Conservation (phyloP, 441 rosid genomes). For the Sinapis alba region DNA sequence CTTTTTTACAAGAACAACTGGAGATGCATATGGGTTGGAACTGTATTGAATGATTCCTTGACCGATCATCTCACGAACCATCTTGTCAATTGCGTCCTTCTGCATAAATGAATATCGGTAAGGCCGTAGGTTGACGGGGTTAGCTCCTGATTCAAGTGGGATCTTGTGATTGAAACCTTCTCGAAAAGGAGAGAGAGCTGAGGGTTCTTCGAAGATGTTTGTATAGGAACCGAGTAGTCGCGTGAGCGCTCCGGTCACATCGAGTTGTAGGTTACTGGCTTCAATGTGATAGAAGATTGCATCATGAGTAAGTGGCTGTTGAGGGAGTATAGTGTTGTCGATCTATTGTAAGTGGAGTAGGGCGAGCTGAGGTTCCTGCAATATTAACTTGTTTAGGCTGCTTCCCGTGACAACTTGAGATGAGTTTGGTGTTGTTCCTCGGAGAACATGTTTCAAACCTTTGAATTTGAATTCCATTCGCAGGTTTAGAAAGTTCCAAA, state of each 20-base stretch:
- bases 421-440: neutral
- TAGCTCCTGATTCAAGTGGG: neutral
- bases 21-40: neutral
- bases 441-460: neutral
- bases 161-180: neutral
- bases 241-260: too few relatives aligned
- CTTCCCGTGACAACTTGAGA: neutral
- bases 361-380: too few relatives aligned
- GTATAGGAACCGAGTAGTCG: too few relatives aligned
- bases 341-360: too few relatives aligned
- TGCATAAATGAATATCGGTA: neutral
- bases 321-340: too few relatives aligned
- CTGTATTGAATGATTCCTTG: neutral
- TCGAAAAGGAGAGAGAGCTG: neutral
- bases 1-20: too few relatives aligned
- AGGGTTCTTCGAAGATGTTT: neutral
- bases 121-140: neutral
- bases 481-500: neutral
- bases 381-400: neutral
- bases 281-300: too few relatives aligned
- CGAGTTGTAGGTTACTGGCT: too few relatives aligned
- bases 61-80: neutral
- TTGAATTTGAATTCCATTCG: neutral
- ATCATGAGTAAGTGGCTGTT: too few relatives aligned
- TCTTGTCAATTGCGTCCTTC: neutral